These are phyloP conservation scores for Entamoeba invadens DNA, from an alignment of 208 protist genomes.

Conservation along the genomic window DNA sequence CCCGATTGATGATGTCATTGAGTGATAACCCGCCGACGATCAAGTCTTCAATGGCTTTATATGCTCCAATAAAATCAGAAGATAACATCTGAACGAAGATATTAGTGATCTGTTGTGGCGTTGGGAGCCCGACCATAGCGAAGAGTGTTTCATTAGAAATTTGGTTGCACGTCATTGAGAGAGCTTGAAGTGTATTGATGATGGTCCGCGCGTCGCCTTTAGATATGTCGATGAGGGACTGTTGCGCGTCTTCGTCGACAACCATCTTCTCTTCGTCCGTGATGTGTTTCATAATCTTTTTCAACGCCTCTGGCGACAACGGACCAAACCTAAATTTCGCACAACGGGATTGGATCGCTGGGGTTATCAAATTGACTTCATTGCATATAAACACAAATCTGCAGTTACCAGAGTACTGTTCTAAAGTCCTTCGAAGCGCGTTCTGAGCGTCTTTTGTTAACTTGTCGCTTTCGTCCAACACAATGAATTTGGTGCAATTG, in stretches of 20 bases:
- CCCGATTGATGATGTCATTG: neutral
- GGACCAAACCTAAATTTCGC: conserved; percentile 92
- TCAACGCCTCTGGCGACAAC: neutral
- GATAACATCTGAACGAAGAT: neutral
- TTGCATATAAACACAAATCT: conserved; percentile 99
- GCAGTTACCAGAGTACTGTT: conserved; percentile 74
- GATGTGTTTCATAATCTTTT: neutral
- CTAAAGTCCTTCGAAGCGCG: conserved; percentile 87
- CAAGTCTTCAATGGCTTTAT: neutral
- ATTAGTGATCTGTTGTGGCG: neutral
- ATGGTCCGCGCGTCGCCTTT: neutral
- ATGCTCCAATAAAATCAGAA: neutral
- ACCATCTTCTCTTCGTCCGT: neutral
- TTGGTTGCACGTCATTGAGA: neutral
- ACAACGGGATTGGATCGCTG: conserved; percentile 93
- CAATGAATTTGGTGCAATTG: conserved; percentile 79
- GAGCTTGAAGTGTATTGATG: neutral
- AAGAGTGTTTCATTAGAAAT: neutral
- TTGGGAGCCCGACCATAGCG: neutral
- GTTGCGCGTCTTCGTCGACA: neutral
- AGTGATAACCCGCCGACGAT: neutral
- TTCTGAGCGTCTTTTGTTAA: conserved; percentile 89
- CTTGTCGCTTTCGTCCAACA: conserved; percentile 97
- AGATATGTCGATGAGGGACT: neutral
- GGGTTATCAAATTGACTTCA: conserved; percentile 90